These are phyloP conservation scores for Boletus eberwhitei DNA, from an alignment of 768 basidiomycete species.

Conservation along the genomic window DNA sequence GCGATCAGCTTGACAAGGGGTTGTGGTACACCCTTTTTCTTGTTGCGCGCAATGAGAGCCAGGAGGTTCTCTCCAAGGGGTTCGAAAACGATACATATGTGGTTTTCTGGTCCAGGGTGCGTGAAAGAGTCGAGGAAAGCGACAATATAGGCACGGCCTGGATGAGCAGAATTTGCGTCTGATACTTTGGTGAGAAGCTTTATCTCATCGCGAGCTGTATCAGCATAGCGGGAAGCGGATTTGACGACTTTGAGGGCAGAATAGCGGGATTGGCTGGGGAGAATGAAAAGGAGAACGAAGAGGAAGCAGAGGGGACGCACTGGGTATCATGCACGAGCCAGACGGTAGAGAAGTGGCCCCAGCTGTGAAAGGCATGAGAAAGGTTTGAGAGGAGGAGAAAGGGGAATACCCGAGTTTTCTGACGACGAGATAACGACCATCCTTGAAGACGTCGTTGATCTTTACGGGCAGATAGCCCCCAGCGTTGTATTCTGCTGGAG, in stretches of 20 bases:
- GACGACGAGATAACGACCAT: slow-evolving; percentile 79
- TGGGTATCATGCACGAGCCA: slow-evolving; percentile 81
- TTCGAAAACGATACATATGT: slow-evolving; percentile 91
- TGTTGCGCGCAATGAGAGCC: slow-evolving; percentile 70
- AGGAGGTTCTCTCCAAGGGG: slow-evolving; percentile 79
- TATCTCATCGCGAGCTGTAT: slow-evolving; percentile 96
- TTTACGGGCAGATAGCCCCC: slow-evolving; percentile 81
- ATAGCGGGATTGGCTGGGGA: slow-evolving; percentile 61
- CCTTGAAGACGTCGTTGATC: slow-evolving; percentile 80
- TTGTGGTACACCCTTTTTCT: slow-evolving; percentile 79
- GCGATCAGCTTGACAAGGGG: slow-evolving; percentile 82
- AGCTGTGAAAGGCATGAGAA: slow-evolving; percentile 43
- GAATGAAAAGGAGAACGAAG: slow-evolving; percentile 14
- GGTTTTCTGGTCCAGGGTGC: slow-evolving; percentile 70
- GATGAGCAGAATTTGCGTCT: slow-evolving; percentile 68
- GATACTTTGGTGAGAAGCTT: slow-evolving; percentile 79
- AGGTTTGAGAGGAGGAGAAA: not conserved
- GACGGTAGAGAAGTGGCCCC: slow-evolving; percentile 95
- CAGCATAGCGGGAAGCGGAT: slow-evolving; percentile 91
- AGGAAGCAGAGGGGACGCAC: slow-evolving; percentile 43
- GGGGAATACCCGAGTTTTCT: slow-evolving; percentile 79
- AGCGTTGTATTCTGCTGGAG: slow-evolving; percentile 77
- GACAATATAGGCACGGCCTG: slow-evolving; percentile 78
- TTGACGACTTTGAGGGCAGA: slow-evolving; percentile 95
- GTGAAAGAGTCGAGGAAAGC: slow-evolving; percentile 89